phyloP scores from a whole-genome alignment of 768 basidiomycete species.

The Hygrocybe punicea region DNA sequence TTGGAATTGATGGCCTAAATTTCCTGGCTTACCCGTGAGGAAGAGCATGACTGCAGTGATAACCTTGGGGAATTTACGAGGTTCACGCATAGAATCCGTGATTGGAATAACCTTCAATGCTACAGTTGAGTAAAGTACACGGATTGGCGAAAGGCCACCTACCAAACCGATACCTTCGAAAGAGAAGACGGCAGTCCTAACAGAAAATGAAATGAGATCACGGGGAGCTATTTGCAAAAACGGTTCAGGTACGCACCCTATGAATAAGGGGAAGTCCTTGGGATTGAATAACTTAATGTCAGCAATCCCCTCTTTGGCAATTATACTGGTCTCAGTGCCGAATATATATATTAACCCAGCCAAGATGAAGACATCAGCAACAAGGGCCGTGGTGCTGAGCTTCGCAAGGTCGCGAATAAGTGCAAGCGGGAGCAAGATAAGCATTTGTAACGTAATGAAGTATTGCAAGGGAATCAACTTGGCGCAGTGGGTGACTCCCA shows the following conservation, averaged over 20 bases:
- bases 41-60: conserved; percentile 91
- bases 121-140: conserved; percentile 2
- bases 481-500: conserved; percentile 74
- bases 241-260: conserved; percentile 60
- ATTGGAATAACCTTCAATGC: conserved; percentile 77
- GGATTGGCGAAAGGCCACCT: conserved; percentile 21
- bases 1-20: neutral
- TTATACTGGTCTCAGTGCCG: conserved; percentile 71
- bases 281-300: conserved; percentile 84
- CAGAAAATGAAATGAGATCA: conserved; percentile 5
- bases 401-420: conserved; percentile 94
- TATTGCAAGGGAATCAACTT: conserved; percentile 65
- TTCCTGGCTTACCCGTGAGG: conserved; percentile 53
- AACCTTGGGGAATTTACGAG: conserved; percentile 85
- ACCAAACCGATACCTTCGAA: conserved; percentile 97
- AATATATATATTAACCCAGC: conserved; percentile 85
- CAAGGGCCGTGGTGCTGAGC: conserved; percentile 83
- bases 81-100: conserved; percentile 94
- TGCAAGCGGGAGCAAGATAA: conserved; percentile 86
- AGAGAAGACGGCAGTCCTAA: conserved; percentile 93
- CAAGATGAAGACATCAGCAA: conserved; percentile 94
- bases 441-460: conserved; percentile 78
- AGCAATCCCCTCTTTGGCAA: conserved; percentile 67
- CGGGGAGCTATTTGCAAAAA: neutral
- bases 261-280: conserved; percentile 84